phyloP scores from a whole-genome alignment of 306 rosid species.

The Lathyrus aphaca region DNA sequence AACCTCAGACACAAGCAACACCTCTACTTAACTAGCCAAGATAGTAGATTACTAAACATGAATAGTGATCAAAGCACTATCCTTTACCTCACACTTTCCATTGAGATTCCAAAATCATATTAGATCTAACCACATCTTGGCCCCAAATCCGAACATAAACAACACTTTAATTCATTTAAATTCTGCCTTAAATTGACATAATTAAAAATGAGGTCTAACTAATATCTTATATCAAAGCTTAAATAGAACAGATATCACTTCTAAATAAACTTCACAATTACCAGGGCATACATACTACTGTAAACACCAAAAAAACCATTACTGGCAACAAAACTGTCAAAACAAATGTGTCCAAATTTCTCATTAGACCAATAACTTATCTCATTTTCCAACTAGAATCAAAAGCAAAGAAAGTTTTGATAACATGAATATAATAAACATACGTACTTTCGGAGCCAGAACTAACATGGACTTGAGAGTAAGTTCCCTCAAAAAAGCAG shows the following conservation, averaged over 20 bases:
- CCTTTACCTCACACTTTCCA: slow-evolving; percentile 25
- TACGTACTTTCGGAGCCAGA: slow-evolving; percentile 85
- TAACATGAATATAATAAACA: slow-evolving; percentile 15
- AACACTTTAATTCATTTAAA: slow-evolving; percentile 11
- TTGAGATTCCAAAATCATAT: slow-evolving; percentile 17
- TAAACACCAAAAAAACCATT: slow-evolving; percentile 16
- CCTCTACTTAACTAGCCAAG: slow-evolving; percentile 29
- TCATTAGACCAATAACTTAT: slow-evolving; percentile 31
- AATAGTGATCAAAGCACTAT: slow-evolving; percentile 6
- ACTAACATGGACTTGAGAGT: slow-evolving; percentile 95
- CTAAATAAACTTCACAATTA: not conserved
- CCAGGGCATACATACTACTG: slow-evolving; percentile 22
- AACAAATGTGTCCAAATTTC: slow-evolving; percentile 11
- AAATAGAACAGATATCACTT: no score
- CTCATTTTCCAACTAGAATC: slow-evolving; percentile 4
- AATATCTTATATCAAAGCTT: slow-evolving; percentile 23
- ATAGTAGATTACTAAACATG: not conserved
- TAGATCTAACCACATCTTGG: slow-evolving; percentile 21
- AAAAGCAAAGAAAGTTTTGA: slow-evolving; percentile 8
- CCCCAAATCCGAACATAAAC: slow-evolving; percentile 7
- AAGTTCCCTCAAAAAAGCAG: slow-evolving; percentile 95
- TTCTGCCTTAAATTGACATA: slow-evolving; percentile 15
- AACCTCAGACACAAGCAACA: slow-evolving; percentile 15
- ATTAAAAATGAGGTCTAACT: not conserved
- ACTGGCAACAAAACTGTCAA: slow-evolving; percentile 25